These are phyloP conservation scores for Spencermartinsiella ligniputridi DNA, from an alignment of 1,139 yeast species.

Conservation along the genomic window DNA sequence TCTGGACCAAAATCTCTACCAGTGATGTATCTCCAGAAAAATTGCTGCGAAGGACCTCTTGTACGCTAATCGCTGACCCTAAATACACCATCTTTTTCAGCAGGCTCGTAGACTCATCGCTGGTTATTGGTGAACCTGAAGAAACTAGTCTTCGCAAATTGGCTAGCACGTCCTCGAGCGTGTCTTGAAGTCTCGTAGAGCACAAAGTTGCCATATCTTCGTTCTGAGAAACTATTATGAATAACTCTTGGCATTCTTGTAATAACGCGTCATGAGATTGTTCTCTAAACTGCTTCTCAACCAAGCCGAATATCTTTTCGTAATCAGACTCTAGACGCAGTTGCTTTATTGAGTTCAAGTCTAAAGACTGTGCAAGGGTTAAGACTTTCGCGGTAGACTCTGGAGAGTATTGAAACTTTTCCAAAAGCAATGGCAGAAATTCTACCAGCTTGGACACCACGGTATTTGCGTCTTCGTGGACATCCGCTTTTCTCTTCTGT, in stretches of 20 bases:
- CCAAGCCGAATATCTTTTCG: conserved; percentile 12
- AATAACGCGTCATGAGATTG: conserved; percentile 16
- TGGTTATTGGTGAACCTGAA: background rate
- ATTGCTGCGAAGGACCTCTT: background rate
- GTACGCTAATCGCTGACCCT: background rate
- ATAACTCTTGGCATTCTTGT: conserved; percentile 21
- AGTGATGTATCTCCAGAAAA: background rate
- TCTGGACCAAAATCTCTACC: background rate
- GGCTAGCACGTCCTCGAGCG: background rate
- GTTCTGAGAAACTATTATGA: conserved; percentile 5
- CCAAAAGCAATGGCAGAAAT: conserved; percentile 24
- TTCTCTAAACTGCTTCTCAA: conserved; percentile 24
- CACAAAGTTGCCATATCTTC: background rate
- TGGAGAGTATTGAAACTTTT: conserved; percentile 27
- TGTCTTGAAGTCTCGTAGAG: background rate
- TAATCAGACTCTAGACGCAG: conserved; percentile 24
- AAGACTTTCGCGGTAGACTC: conserved; percentile 25
- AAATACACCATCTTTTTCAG: background rate
- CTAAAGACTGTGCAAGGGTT: conserved; percentile 26
- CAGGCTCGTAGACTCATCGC: background rate
- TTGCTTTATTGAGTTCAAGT: conserved; percentile 25
- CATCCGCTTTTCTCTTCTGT: conserved; percentile 11
- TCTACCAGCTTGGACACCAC: conserved; percentile 19
- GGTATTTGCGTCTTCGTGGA: conserved; percentile 16
- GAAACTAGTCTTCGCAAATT: background rate